Base-by-base conservation (phyloP, 306 rosid species). In the Carpinus fangiana region DNA sequence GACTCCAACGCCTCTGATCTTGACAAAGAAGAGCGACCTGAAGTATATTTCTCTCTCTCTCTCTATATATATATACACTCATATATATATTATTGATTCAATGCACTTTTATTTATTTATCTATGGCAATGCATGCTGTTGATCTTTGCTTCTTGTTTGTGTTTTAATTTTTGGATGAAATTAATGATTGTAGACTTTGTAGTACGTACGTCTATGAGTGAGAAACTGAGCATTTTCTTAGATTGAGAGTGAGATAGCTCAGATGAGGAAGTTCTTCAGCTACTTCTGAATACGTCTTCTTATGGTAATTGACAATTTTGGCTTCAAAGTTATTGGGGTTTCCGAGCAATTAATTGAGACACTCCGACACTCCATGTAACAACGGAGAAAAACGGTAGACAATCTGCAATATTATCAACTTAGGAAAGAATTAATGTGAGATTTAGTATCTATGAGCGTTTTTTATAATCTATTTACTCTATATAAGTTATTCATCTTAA, bases 11-110 rank as follows among this genome's bases (percentile, higher is more conserved):
- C 98, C 54, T 84, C 91, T 8, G 90, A 92, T 92, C 98, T 95
- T 7, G 98, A 95, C 79, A 92, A 88, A 57, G 97, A 92, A 82
- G 98, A 95, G 84, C 84, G 99, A 36, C 99, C 99, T 10, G 99
- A 95, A 83, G 98, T 92, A 80, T 17, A 5, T 21, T 12, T 14
- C 43, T 77, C 43, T 21, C 43, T 18, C 60, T 54, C 6, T 38
- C 3, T 38, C 3, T 13, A n/a, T n/a, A n/a, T n/a, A n/a, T n/a
- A n/a, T n/a, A n/a, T n/a, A n/a, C n/a, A n/a, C 13, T 31, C 3
- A n/a, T 31, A 31, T 31, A 31, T 31, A 31, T 31, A 31, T 31
- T 31, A 31, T 51, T 51, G 54, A 51, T 14, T 51, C 13, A 51
- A 2, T 57, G 0, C 48, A n/a, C 45, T 12, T 12, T 61, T 28